Conservation (phyloP, 2,329 filamentous ascomycete species). For the Pleochaeta shiraiana region DNA sequence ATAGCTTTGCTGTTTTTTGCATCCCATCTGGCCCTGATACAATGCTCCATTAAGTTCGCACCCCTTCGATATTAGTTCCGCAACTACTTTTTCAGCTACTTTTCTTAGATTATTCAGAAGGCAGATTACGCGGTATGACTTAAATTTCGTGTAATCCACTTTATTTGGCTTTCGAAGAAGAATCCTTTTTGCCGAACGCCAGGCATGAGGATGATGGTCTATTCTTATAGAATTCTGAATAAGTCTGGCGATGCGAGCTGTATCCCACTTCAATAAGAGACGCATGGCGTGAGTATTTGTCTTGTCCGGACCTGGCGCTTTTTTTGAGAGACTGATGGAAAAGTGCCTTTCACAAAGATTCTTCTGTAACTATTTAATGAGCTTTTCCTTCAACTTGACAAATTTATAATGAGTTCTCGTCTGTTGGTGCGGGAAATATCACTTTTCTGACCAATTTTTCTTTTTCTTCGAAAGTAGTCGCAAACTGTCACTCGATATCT, state of each 20-base stretch:
- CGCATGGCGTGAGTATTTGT: neutral
- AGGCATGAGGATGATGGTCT: neutral
- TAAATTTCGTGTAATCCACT: neutral
- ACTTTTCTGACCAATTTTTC: constrained; percentile 3
- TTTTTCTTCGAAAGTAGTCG: constrained; percentile 1
- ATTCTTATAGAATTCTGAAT: neutral
- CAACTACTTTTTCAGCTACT: neutral
- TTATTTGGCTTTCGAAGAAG: neutral
- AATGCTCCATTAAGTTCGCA: neutral
- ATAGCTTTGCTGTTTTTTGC: neutral
- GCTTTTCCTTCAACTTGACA: neutral
- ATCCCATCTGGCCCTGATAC: neutral
- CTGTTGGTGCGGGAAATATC: neutral
- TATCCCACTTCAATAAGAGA: neutral
- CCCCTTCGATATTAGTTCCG: neutral
- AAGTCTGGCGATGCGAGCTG: neutral
- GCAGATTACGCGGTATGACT: neutral
- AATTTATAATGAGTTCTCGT: neutral
- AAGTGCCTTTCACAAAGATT: neutral
- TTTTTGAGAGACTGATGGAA: neutral
- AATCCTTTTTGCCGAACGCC: neutral
- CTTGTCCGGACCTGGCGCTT: neutral
- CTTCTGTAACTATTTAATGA: neutral
- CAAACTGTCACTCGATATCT: neutral
- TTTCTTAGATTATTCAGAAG: neutral